phyloP scores from a whole-genome alignment of 1,284 basidiomycete genomes.

The Pseudozyma flocculosa region DNA sequence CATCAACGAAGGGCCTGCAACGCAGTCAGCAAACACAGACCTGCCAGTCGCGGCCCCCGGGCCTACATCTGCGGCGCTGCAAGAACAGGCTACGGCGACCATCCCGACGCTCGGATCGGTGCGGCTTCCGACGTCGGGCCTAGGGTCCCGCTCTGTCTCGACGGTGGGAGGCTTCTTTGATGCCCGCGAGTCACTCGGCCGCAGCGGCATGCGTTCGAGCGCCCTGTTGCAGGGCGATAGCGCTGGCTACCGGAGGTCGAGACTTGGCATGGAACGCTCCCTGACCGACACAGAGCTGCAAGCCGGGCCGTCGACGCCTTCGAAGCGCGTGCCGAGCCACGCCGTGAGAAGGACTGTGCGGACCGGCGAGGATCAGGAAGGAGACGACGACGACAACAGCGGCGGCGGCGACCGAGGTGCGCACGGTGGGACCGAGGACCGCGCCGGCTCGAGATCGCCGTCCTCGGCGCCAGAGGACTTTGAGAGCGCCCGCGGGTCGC shows the following conservation, averaged over 20 bases:
- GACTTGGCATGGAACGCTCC: not conserved
- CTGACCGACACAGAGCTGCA: constrained; percentile 6
- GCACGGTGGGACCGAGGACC: too few relatives aligned
- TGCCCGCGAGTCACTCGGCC: not conserved
- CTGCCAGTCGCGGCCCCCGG: too few relatives aligned
- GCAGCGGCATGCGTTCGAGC: not conserved
- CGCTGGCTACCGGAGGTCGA: not conserved
- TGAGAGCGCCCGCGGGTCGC: constrained; percentile 25
- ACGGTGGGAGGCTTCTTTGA: constrained; percentile 1
- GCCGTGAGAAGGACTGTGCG: too few relatives aligned
- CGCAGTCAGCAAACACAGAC: not conserved
- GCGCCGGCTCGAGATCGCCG: constrained; percentile 9
- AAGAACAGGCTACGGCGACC: not conserved
- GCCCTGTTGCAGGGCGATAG: too few relatives aligned
- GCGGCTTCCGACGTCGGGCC: not conserved
- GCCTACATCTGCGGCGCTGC: not conserved
- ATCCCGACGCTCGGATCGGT: not conserved
- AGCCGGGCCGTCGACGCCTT: constrained; percentile 28
- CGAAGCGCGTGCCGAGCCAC: constrained; percentile 27
- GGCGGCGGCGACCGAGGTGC: too few relatives aligned
- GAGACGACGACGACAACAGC: constrained; percentile 10
- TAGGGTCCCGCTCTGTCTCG: not conserved
- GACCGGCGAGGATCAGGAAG: constrained; percentile 13
- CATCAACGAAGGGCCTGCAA: too few relatives aligned
- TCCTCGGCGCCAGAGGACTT: constrained; percentile 27